phyloP scores from a whole-genome alignment of 805 yeast species.

The Wickerhamiella musiphila region DNA sequence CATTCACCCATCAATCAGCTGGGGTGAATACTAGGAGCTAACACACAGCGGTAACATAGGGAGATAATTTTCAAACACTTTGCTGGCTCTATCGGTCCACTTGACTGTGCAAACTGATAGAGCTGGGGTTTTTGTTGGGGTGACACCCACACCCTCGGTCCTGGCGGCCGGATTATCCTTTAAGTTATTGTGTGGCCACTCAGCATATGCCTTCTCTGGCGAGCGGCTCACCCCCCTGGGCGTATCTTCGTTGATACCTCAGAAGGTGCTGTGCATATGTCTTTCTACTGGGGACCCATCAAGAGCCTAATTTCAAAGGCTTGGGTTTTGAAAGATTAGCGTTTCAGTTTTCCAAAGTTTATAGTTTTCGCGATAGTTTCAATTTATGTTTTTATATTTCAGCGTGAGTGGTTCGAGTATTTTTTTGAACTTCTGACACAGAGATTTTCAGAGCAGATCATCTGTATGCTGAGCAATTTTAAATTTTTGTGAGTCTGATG shows the following conservation, averaged over 20 bases:
- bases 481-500: no score
- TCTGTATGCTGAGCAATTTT: no score
- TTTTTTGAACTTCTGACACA: no score
- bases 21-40: not conserved
- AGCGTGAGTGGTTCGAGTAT: no score
- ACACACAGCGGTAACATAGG: conserved; percentile 12
- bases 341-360: no score
- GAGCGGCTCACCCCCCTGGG: conserved; percentile 6
- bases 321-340: no score
- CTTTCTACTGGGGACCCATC: no score
- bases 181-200: conserved; percentile 1
- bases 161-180: conserved; percentile 8
- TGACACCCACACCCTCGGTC: conserved; percentile 10
- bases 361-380: no score
- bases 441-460: no score
- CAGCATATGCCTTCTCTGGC: conserved; percentile 3
- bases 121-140: conserved; percentile 6
- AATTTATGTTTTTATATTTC: no score
- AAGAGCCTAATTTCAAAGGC: no score
- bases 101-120: not conserved
- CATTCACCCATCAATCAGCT: not conserved
- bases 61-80: conserved; percentile 6
- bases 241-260: conserved; percentile 6
- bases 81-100: not conserved
- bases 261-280: conserved; percentile 11